These are phyloP conservation scores for Tetrapisispora iriomotensis DNA, from an alignment of 805 yeast genomes.

Conservation along the genomic window DNA sequence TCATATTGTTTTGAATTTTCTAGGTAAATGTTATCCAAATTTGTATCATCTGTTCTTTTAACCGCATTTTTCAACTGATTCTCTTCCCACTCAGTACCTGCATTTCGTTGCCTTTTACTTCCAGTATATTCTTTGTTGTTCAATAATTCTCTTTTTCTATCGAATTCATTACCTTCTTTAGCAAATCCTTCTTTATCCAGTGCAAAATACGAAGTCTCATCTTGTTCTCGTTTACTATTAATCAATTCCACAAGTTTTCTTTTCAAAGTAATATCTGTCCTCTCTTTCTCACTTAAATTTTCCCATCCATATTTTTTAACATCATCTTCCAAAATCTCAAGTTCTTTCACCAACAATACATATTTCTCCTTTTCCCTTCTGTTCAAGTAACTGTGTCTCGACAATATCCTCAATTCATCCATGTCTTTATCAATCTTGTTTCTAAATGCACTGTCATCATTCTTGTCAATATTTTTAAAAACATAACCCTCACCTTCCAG, in stretches of 20 bases:
- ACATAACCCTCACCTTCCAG: not conserved
- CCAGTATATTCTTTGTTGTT: conserved; percentile 24
- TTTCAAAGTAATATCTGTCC: conserved; percentile 42
- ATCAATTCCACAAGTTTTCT: conserved; percentile 25
- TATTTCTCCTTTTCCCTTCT: conserved; percentile 41
- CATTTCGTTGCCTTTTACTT: conserved; percentile 5
- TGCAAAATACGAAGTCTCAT: conserved; percentile 26
- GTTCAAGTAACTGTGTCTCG: conserved; percentile 40
- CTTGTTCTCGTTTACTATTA: not conserved
- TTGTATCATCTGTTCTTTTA: conserved; percentile 9
- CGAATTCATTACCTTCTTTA: conserved; percentile 7
- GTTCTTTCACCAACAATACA: conserved; percentile 36
- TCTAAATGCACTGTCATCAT: not conserved
- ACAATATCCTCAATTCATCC: conserved; percentile 34
- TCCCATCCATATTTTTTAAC: conserved; percentile 46
- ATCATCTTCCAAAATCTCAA: conserved; percentile 40
- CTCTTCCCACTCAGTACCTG: conserved; percentile 31
- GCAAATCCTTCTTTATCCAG: conserved; percentile 50
- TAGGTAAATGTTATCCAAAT: conserved; percentile 17
- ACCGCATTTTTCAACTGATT: conserved; percentile 24
- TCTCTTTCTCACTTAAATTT: conserved; percentile 39
- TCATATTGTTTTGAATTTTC: conserved; percentile 43
- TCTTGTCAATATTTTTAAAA: not conserved
- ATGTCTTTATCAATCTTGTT: conserved; percentile 14
- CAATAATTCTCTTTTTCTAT: conserved; percentile 39